phyloP scores from a whole-genome alignment of 139 green algal genomes.

The Chlamydomonas sp. region DNA sequence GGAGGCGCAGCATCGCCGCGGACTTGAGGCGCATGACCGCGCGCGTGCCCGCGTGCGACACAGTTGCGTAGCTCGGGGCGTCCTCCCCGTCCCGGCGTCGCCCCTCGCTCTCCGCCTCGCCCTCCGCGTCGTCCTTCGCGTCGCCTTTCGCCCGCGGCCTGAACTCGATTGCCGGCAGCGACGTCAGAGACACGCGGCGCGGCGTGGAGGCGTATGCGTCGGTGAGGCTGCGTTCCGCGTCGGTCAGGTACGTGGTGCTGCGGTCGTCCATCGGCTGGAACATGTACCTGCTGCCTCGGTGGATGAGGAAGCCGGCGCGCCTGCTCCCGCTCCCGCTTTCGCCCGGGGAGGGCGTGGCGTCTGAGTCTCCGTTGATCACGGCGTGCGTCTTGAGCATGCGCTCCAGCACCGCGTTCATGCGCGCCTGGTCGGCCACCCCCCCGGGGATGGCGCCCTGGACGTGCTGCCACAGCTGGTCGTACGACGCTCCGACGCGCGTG shows the following conservation, averaged over 20 bases:
- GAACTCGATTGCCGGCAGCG: background rate
- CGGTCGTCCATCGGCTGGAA: constrained; percentile 2
- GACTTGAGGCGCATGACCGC: background rate
- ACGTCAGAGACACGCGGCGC: background rate
- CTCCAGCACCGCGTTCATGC: background rate
- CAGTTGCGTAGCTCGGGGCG: too few relatives aligned
- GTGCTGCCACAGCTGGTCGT: background rate
- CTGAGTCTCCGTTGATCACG: background rate
- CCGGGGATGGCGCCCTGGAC: background rate
- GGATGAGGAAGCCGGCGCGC: background rate
- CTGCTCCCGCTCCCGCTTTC: background rate
- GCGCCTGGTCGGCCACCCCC: background rate
- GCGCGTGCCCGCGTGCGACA: too few relatives aligned
- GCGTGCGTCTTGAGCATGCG: background rate
- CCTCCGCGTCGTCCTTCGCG: background rate
- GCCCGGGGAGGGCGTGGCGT: background rate
- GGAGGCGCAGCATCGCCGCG: background rate
- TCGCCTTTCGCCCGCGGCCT: background rate
- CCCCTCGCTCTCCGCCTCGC: background rate
- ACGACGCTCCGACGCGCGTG: background rate
- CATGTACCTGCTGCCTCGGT: background rate
- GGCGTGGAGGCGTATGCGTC: background rate
- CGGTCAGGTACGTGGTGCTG: background rate
- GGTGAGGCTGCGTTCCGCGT: background rate
- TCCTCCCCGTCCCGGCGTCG: too few relatives aligned